Evolutionary conservation across 306 rosid species (phyloP).

Genomic region (Lithocarpus polystachyus): DNA sequence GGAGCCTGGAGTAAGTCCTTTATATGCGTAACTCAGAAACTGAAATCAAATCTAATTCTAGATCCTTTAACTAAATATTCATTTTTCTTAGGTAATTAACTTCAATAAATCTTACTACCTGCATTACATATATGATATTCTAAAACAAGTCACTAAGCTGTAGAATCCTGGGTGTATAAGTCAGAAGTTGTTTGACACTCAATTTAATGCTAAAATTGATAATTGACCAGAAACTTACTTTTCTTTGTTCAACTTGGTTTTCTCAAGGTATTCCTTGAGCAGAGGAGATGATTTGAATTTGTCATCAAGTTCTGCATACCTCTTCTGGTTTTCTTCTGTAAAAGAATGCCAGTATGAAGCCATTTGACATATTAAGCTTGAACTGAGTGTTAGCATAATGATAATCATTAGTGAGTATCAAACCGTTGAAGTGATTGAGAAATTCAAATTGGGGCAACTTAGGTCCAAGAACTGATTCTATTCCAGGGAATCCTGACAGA

Average conservation of each 20-base stretch:
- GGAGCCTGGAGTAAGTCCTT: not conserved
- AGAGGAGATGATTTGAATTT: slow-evolving; percentile 69
- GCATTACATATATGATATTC: not conserved
- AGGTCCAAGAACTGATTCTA: slow-evolving; percentile 90
- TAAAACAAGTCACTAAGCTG: not conserved
- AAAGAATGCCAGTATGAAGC: slow-evolving; percentile 16
- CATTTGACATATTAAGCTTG: slow-evolving; percentile 10
- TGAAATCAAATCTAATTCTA: not conserved
- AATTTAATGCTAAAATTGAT: slow-evolving; percentile 1
- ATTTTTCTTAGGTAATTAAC: too few relatives aligned
- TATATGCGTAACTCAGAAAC: not conserved
- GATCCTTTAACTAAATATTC: not conserved
- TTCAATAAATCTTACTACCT: not conserved
- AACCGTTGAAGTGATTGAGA: slow-evolving; percentile 64
- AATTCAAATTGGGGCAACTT: slow-evolving; percentile 80
- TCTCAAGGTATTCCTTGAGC: slow-evolving; percentile 65
- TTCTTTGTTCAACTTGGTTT: slow-evolving; percentile 76
- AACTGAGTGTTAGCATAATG: slow-evolving; percentile 1
- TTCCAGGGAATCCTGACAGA: slow-evolving; percentile 75
- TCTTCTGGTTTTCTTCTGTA: slow-evolving; percentile 89
- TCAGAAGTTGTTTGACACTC: not conserved
- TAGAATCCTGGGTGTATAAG: not conserved
- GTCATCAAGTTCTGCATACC: slow-evolving; percentile 71
- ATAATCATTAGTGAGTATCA: not conserved
- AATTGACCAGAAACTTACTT: slow-evolving; percentile 41